Evolutionary conservation across 306 rosid species (phyloP).

Genomic region (Lotus japonicus): DNA sequence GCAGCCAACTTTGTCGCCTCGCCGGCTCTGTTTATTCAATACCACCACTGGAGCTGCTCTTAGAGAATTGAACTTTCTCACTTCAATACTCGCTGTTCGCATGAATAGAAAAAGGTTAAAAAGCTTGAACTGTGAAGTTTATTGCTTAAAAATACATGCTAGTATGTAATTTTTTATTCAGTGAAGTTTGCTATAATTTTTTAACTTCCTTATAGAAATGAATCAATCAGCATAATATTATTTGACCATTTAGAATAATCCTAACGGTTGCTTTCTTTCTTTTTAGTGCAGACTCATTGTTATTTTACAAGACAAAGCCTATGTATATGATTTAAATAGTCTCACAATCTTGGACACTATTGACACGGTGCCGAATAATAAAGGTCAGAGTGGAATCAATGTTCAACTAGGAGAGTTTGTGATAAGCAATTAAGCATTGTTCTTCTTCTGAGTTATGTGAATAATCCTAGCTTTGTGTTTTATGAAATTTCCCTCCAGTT

Average conservation of each 20-base stretch:
- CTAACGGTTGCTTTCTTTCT: slow-evolving; percentile 23
- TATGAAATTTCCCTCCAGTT: not conserved
- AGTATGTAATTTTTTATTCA: not conserved
- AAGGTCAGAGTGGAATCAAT: slow-evolving; percentile 58
- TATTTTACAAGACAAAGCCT: slow-evolving; percentile 80
- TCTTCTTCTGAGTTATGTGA: not conserved
- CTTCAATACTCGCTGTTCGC: slow-evolving; percentile 86
- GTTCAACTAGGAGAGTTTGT: slow-evolving; percentile 11
- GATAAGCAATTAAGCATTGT: slow-evolving; percentile 11
- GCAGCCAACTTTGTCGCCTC: slow-evolving; percentile 92
- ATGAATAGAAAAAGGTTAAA: slow-evolving; percentile 75
- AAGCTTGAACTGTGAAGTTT: too few relatives aligned
- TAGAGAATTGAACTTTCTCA: slow-evolving; percentile 78
- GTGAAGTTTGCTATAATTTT: not conserved
- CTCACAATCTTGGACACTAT: slow-evolving; percentile 81
- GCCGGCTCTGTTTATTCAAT: slow-evolving; percentile 89
- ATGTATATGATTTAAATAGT: slow-evolving; percentile 70
- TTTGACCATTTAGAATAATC: slow-evolving; percentile 1
- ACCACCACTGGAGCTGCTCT: slow-evolving; percentile 64
- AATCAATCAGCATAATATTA: not conserved
- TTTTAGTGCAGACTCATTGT: slow-evolving; percentile 76
- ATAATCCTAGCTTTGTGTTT: not conserved
- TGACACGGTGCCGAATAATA: slow-evolving; percentile 68
- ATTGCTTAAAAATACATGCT: not conserved
- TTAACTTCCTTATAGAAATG: not conserved